Evolutionary conservation across 1,284 basidiomycete genomes (phyloP), one percentile per base, ranked within the genome.

Genomic region (Tremellales sp.): DNA sequence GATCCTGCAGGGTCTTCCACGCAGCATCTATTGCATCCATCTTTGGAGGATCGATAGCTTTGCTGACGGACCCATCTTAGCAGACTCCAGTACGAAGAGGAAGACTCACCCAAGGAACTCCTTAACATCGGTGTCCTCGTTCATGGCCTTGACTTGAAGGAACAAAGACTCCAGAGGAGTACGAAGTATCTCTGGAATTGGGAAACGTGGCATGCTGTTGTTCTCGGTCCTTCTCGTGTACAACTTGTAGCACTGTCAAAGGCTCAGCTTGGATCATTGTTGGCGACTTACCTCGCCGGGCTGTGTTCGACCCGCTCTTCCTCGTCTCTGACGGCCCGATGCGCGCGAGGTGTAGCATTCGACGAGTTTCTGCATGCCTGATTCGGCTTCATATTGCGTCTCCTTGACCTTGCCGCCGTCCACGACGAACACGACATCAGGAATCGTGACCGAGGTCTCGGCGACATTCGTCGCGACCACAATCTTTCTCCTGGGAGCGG

Each of bases 401-500:
- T 95, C 90, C 71, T 95, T 95, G 63, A 91, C 89, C 65, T 84
- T 85, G 1, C 93, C 93, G 0, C 81, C 75, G 58, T 92, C 89
- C 32, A 94, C 79, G 14, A 93, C 89, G 60, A 86, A 89, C 26
- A 87, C 77, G 24, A 93, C 80, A 58, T 93, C 90, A 58, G 92
- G 86, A 53, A 97, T 94, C 1, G 92, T 97, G 54, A 97, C 91
- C 4, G 87, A 92, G 1, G 92, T 95, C 80, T 95, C 75, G 36
- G 68, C 57, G 22, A 97, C 87, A 59, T 95, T 95, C 7, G 92
- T 95, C 1, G 91, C 80, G 0, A 84, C 87, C 27, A 97, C 83
- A 35, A 95, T 81, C 70, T 95, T 97, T 77, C 91, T 85, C 48
- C 77, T 79, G 0, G 77, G 72, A 0, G 78, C 79, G 0, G 78